Base-by-base conservation (phyloP, 176 grass and related monocot species). In the Panicum miliaceum region DNA sequence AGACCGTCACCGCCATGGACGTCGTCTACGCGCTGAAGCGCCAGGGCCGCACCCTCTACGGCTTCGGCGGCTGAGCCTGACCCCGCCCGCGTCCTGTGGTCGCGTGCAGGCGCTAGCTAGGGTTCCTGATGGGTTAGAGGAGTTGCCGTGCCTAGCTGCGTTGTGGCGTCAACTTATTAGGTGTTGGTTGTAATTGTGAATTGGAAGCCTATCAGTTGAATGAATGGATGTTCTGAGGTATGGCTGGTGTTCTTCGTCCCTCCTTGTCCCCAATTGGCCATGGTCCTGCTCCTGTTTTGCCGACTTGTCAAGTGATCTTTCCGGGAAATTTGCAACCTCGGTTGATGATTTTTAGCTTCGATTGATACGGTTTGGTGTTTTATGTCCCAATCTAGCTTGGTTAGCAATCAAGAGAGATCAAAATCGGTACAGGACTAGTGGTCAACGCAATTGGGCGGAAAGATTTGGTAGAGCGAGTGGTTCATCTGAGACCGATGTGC, bases 1-100 rank as follows among this genome's bases (percentile, higher is more conserved):
- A 91, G 89, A 91, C 81, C 42, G 85, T 91, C 81, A 91, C 89
- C 43, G 77, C 89, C 63, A 85, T 91, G 89, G 89, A 91, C 14
- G 89, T 91, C 54, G 89, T 91, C 62, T 88, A 87, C 42, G 89
- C 89, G 3, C 85, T 91, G 76, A 91, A 82, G 83, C 63, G 83
- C 32, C 64, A 90, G 83, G 88, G 88, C 53, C 83, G 83, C 71
- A 90, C 83, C 36, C 88, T 90, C 78, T 90, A 90, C 41, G 88
- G 88, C 5, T 90, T 90, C 78, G 78, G 83, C 32, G 68, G 84
- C 76, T 86, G 22, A 86, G 42, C 13, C 3, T 27, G 46, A 23
- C 26, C 18, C 8, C 16, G 8, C 6, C 16, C 16, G 0, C 16
- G 8, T 47, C 11, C 45, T 32, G 29, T 32, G 29, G 8, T 9